A percentile compares a stretch with the other conserved stretches of the same genome.
These are phyloP conservation scores for Conticribra weissflogii DNA, from an alignment of 108 stramenopile genomes.

Conservation along the genomic window DNA sequence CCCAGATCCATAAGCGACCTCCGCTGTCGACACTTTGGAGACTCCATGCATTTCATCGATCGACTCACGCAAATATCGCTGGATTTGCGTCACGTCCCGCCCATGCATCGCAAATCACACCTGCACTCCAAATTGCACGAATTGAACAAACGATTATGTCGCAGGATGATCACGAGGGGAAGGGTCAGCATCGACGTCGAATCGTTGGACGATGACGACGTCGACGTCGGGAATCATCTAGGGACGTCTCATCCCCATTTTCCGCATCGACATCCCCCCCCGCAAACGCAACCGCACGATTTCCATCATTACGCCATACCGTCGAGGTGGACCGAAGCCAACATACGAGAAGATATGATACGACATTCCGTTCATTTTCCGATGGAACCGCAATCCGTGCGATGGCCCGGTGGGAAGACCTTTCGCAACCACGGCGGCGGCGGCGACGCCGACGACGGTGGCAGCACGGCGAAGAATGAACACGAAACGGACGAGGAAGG, in stretches of 20 bases:
- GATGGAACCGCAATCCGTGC: conserved; percentile 58
- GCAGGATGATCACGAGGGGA: conserved; percentile 83
- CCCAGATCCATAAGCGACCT: conserved; percentile 74
- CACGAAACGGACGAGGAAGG: conserved; percentile 4
- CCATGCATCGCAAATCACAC: conserved; percentile 51
- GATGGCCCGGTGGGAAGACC: conserved; percentile 65
- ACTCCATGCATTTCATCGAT: conserved; percentile 91
- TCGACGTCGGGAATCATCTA: not conserved
- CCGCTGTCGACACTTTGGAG: conserved; percentile 86
- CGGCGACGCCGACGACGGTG: not conserved
- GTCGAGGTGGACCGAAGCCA: conserved; percentile 43
- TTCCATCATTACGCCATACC: conserved; percentile 59
- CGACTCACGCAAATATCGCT: conserved; percentile 79
- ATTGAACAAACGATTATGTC: conserved; percentile 74
- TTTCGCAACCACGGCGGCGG: not conserved
- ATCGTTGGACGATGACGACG: conserved; percentile 48
- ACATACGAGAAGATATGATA: conserved; percentile 68
- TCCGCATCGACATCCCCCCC: too few species aligned
- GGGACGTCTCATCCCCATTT: too few species aligned
- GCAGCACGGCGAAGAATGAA: not conserved
- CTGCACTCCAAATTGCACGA: conserved; percentile 61
- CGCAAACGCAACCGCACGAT: too few species aligned
- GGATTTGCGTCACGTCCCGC: conserved; percentile 65
- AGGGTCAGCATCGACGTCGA: conserved; percentile 84
- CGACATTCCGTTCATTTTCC: conserved; percentile 84